phyloP scores from a whole-genome alignment of 2,329 filamentous ascomycete species.

The Colletotrichum sojae region DNA sequence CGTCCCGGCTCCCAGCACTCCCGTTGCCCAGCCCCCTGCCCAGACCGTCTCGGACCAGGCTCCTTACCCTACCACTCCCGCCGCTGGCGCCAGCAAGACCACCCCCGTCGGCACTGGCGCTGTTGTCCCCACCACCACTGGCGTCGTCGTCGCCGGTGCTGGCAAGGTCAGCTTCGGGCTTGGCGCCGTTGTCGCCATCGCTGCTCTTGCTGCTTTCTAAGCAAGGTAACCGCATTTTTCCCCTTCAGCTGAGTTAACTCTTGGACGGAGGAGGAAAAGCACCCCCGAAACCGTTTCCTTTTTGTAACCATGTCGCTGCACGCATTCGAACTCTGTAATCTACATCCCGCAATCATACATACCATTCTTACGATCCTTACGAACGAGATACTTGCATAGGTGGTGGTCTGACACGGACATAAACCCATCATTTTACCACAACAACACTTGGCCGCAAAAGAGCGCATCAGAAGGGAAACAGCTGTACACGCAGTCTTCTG shows the following conservation, averaged over 20 bases:
- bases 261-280: conserved; percentile 37
- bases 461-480: conserved; percentile 24
- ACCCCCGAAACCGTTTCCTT: conserved; percentile 44
- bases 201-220: conserved; percentile 54
- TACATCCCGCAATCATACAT: conserved; percentile 46
- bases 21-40: conserved; percentile 42
- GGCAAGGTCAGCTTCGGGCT: conserved; percentile 59
- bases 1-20: conserved; percentile 56
- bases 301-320: conserved; percentile 42
- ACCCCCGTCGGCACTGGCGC: conserved; percentile 51
- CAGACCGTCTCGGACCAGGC: conserved; percentile 43
- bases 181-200: conserved; percentile 61
- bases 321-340: conserved; percentile 31
- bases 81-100: conserved; percentile 45
- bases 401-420: conserved; percentile 35
- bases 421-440: conserved; percentile 18
- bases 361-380: conserved; percentile 73
- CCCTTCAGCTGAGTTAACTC: conserved; percentile 21
- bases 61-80: conserved; percentile 44
- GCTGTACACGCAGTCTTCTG: conserved; percentile 14
- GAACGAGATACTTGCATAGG: conserved; percentile 51
- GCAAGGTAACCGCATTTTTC: conserved; percentile 17
- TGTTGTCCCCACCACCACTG: conserved; percentile 52
- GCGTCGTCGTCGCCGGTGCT: conserved; percentile 54
- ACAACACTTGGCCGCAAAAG: conserved; percentile 24